These are phyloP conservation scores for Acacia concinna DNA, from an alignment of 331 rosid species.

Conservation along the genomic window DNA sequence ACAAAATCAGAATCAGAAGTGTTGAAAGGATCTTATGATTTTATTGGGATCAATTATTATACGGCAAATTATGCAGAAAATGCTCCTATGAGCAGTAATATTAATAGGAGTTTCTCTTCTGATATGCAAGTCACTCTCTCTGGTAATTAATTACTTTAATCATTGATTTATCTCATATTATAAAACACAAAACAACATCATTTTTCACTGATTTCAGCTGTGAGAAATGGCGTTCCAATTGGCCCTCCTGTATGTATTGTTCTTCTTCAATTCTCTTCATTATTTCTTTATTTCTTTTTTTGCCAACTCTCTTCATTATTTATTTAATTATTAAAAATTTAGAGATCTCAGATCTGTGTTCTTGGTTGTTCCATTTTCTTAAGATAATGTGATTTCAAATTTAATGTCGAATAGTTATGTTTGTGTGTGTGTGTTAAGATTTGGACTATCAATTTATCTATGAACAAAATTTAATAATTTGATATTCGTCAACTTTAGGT, in stretches of 20 bases:
- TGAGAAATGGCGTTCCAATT: not conserved
- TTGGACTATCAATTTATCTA: no score
- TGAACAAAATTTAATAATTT: no score
- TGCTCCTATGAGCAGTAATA: not conserved
- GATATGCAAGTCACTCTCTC: conserved; percentile 42
- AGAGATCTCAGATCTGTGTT: no score
- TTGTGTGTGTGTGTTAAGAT: no score
- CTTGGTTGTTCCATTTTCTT: no score
- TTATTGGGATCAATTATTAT: conserved; percentile 63
- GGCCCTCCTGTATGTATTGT: not conserved
- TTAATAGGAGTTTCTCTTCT: conserved; percentile 27
- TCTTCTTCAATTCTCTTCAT: not conserved
- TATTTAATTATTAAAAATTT: no score
- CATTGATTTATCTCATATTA: not conserved
- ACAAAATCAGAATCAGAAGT: conserved; percentile 33
- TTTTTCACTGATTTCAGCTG: not conserved
- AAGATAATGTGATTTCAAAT: no score
- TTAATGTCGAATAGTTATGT: no score
- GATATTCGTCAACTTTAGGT: no score
- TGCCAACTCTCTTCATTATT: not conserved
- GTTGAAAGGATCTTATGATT: conserved; percentile 50
- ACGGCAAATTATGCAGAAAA: conserved; percentile 45
- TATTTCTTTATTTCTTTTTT: no score
- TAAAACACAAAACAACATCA: not conserved
- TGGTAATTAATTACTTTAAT: not conserved